These are phyloP conservation scores for Naematelia encephala DNA, from an alignment of 768 basidiomycete species.

Conservation along the genomic window DNA sequence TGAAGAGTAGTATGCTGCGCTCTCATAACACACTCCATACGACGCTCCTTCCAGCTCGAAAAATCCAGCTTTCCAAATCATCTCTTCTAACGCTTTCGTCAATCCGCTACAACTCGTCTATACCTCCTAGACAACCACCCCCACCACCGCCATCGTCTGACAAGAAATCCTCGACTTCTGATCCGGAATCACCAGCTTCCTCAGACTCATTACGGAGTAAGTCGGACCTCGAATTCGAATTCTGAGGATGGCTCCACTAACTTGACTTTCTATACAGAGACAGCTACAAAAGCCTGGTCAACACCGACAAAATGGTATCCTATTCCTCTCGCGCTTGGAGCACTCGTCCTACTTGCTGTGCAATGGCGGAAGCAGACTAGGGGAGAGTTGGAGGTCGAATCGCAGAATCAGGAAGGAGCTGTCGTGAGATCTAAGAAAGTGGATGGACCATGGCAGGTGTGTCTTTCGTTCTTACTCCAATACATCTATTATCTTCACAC, in stretches of 20 bases:
- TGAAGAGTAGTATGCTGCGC: no score
- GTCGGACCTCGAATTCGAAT: no score
- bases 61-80: background rate
- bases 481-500: no score
- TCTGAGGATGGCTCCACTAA: no score
- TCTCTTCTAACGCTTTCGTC: background rate
- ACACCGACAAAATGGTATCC: constrained; percentile 96
- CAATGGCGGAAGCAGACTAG: constrained; percentile 34
- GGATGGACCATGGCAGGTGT: constrained; percentile 89
- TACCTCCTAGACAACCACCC: background rate
- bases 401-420: constrained; percentile 42
- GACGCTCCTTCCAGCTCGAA: no score
- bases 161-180: background rate
- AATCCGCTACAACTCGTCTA: background rate
- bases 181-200: background rate
- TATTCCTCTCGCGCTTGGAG: constrained; percentile 83
- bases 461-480: no score
- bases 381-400: constrained; percentile 35
- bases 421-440: constrained; percentile 52
- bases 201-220: background rate
- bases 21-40: no score
- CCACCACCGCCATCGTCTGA: background rate
- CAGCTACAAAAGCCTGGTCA: constrained; percentile 45
- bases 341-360: constrained; percentile 63
- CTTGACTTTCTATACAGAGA: no score